Conservation (phyloP, 495 filamentous ascomycete species). For the Daldinia decipiens region DNA sequence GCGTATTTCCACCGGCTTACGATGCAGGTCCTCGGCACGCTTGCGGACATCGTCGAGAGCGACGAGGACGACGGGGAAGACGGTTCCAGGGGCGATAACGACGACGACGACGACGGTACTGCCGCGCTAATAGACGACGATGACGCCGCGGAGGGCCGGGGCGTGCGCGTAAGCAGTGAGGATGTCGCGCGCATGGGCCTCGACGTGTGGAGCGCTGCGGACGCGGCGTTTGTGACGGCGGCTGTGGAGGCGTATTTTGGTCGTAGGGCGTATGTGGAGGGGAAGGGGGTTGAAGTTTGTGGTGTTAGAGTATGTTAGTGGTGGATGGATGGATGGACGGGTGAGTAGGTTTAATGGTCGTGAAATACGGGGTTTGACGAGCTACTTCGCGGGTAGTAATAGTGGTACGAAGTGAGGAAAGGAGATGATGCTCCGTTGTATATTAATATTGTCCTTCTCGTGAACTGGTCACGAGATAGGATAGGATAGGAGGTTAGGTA, state of each 20-base stretch:
- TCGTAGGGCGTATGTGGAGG: constrained; percentile 72
- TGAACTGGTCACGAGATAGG: too few species aligned
- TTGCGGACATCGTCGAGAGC: constrained; percentile 74
- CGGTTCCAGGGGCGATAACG: constrained; percentile 64
- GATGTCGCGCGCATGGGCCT: constrained; percentile 84
- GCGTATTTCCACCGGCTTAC: constrained; percentile 94
- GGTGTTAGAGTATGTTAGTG: constrained; percentile 77
- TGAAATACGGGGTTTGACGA: too few species aligned
- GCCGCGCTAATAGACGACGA: constrained; percentile 42
- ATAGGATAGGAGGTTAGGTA: too few species aligned
- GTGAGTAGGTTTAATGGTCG: too few species aligned
- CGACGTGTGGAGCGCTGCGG: constrained; percentile 84
- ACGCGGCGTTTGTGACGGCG: constrained; percentile 77
- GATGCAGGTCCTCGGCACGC: constrained; percentile 70
- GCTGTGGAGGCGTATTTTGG: constrained; percentile 76
- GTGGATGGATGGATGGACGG: too few species aligned
- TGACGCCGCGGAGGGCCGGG: constrained; percentile 47
- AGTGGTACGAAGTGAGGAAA: neutral
- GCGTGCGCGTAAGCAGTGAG: constrained; percentile 69
- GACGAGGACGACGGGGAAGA: constrained; percentile 59
- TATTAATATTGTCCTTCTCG: neutral
- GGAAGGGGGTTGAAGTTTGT: constrained; percentile 79
- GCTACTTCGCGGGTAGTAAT: neutral
- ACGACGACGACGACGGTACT: constrained; percentile 50
- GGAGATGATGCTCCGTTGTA: neutral